Evolutionary conservation across 2,329 filamentous ascomycete species (phyloP).

Genomic region (Pyrenochaeta sp.): DNA sequence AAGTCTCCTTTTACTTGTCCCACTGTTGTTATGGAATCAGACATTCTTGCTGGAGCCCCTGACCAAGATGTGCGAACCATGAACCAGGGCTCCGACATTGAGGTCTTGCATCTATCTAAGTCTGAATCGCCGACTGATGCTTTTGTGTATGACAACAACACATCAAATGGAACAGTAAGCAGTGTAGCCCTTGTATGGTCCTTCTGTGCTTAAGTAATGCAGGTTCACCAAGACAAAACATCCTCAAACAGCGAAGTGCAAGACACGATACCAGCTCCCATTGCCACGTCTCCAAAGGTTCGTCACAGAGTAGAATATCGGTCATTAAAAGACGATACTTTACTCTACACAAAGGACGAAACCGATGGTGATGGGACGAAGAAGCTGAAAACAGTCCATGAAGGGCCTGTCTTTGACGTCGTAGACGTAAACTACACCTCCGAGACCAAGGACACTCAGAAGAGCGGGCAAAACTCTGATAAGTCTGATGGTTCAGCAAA

Average conservation of each 20-base stretch:
- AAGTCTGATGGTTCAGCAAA: not conserved
- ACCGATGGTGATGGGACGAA: not conserved
- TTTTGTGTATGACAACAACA: too few relatives aligned
- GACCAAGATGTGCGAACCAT: too few relatives aligned
- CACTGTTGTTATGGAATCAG: too few relatives aligned
- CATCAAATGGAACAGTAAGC: too few relatives aligned
- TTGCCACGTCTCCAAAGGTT: not conserved
- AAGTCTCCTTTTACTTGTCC: too few relatives aligned
- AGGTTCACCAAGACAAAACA: not conserved
- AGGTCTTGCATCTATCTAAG: too few relatives aligned
- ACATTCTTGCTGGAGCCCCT: too few relatives aligned
- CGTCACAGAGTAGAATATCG: not conserved
- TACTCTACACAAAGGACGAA: not conserved
- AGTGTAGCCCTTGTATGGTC: too few relatives aligned
- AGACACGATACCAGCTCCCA: too few relatives aligned
- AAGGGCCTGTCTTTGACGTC: slow-evolving; percentile 1
- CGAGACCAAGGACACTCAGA: slow-evolving; percentile 1
- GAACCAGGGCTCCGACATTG: too few relatives aligned
- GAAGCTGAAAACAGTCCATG: not conserved
- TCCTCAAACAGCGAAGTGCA: not conserved
- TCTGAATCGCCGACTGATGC: too few relatives aligned
- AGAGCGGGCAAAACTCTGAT: not conserved
- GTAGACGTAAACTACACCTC: slow-evolving; percentile 1
- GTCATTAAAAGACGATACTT: not conserved
- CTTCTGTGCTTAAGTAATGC: not conserved